These are phyloP conservation scores for Suhomyces xylopsoci DNA, from an alignment of 805 yeast species.

Conservation along the genomic window DNA sequence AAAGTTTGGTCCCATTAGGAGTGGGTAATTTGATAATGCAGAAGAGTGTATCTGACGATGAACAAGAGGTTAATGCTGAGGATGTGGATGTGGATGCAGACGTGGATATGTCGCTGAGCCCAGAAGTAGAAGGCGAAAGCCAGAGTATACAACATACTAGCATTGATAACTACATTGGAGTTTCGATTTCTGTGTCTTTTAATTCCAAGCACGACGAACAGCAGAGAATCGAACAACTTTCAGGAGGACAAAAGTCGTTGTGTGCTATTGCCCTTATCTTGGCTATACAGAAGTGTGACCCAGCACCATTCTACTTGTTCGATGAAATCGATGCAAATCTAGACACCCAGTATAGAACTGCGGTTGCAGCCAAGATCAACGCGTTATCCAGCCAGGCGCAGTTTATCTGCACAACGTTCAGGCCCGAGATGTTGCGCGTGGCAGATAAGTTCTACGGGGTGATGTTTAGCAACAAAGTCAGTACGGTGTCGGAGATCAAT, in stretches of 20 bases:
- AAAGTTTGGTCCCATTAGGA: slow-evolving; percentile 79
- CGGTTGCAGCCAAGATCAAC: slow-evolving; percentile 76
- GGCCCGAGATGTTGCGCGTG: slow-evolving; percentile 86
- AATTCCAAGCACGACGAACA: slow-evolving; percentile 84
- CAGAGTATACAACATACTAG: slow-evolving; percentile 5
- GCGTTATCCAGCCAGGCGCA: slow-evolving; percentile 70
- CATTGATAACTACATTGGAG: slow-evolving; percentile 70
- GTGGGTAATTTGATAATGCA: slow-evolving; percentile 70
- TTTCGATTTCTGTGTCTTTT: slow-evolving; percentile 84
- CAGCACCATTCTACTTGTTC: slow-evolving; percentile 93
- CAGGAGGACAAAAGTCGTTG: slow-evolving; percentile 96
- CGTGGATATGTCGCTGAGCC: slow-evolving; percentile 8
- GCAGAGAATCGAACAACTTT: slow-evolving; percentile 81
- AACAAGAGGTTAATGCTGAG: slow-evolving; percentile 8
- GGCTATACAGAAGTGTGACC: slow-evolving; percentile 93
- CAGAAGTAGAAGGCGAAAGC: slow-evolving; percentile 14
- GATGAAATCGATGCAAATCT: slow-evolving; percentile 97
- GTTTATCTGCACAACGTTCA: slow-evolving; percentile 93
- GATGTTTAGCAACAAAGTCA: slow-evolving; percentile 74
- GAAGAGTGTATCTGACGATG: slow-evolving; percentile 24
- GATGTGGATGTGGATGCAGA: slow-evolving; percentile 16
- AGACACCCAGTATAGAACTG: slow-evolving; percentile 85
- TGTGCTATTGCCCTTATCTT: slow-evolving; percentile 92
- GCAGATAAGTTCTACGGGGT: slow-evolving; percentile 90
- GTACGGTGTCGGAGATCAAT: slow-evolving; percentile 69